A percentile compares a stretch with the other conserved stretches of the same genome.
These are phyloP conservation scores for Astathelohania contejeani DNA, from an alignment of 371 early-diverging fungal species.

Conservation along the genomic window DNA sequence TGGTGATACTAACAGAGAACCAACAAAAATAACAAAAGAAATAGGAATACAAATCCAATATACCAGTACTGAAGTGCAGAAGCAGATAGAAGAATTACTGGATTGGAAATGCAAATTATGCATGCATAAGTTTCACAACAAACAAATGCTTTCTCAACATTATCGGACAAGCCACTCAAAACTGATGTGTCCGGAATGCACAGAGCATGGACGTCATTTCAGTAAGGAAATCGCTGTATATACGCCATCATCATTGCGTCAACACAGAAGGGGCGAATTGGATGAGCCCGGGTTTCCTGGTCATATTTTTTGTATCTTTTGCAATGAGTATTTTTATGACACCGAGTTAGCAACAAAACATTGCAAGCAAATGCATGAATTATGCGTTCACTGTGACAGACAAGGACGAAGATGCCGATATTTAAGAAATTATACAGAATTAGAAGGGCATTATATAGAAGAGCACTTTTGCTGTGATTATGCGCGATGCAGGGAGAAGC, in stretches of 20 bases:
- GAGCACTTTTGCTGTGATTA: constrained; percentile 47
- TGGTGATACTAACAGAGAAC: background rate
- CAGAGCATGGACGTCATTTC: constrained; percentile 38
- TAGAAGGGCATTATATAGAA: constrained; percentile 46
- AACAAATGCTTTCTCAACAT: constrained; percentile 29
- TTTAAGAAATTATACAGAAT: constrained; percentile 42
- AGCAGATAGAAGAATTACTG: constrained; percentile 23
- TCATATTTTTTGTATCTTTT: constrained; percentile 47
- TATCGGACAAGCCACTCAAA: constrained; percentile 33
- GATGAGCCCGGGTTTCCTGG: constrained; percentile 37
- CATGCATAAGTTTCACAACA: constrained; percentile 16
- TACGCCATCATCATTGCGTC: constrained; percentile 13
- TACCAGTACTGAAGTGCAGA: constrained; percentile 16
- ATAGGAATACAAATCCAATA: constrained; percentile 1
- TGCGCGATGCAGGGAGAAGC: constrained; percentile 31
- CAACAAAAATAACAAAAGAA: background rate
- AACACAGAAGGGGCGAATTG: constrained; percentile 38
- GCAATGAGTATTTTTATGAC: constrained; percentile 45
- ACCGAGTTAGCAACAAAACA: constrained; percentile 34
- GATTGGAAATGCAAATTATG: constrained; percentile 37
- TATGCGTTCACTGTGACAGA: constrained; percentile 47
- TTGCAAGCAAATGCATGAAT: constrained; percentile 39
- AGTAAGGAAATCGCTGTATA: constrained; percentile 40
- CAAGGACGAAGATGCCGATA: constrained; percentile 41
- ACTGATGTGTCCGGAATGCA: constrained; percentile 43